These are phyloP conservation scores for Rutstroemia sp. DNA, from an alignment of 2,329 filamentous ascomycete genomes.

Conservation along the genomic window DNA sequence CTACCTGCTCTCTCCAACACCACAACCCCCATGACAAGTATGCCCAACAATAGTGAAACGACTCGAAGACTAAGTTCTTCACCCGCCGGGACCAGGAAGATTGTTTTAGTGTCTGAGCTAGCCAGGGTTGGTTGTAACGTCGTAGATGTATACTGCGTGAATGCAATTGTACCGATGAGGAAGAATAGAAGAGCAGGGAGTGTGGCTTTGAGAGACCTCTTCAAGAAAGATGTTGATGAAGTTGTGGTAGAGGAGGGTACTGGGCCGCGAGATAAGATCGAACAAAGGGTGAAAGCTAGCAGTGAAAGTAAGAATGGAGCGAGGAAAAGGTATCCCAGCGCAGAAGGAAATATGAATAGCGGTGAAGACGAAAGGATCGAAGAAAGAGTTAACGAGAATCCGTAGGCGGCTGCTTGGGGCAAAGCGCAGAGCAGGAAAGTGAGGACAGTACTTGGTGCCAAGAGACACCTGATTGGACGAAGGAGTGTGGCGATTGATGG, in stretches of 20 bases:
- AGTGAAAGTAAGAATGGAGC: conserved; percentile 17
- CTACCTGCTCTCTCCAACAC: no score
- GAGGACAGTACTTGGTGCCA: conserved; percentile 43
- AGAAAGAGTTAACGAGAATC: conserved; percentile 38
- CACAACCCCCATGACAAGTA: no score
- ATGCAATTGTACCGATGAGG: not conserved
- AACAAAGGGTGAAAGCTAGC: conserved; percentile 12
- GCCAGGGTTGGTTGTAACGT: not conserved
- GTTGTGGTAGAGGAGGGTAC: not conserved
- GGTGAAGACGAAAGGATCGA: conserved; percentile 40
- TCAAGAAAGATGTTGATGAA: not conserved
- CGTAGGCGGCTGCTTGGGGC: conserved; percentile 41
- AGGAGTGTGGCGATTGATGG: conserved; percentile 19
- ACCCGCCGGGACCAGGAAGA: no score
- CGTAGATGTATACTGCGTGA: conserved; percentile 3
- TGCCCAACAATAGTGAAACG: no score
- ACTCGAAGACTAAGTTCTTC: no score
- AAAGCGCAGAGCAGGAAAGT: conserved; percentile 39
- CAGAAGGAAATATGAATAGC: conserved; percentile 33
- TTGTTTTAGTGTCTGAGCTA: no score
- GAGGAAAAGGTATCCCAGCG: conserved; percentile 38
- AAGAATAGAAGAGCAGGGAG: not conserved
- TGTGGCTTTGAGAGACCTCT: not conserved
- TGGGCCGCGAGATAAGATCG: conserved; percentile 8
- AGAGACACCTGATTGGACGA: conserved; percentile 34